Conservation (phyloP, 495 filamentous ascomycete species). For the Hypoxylon subgilvum region DNA sequence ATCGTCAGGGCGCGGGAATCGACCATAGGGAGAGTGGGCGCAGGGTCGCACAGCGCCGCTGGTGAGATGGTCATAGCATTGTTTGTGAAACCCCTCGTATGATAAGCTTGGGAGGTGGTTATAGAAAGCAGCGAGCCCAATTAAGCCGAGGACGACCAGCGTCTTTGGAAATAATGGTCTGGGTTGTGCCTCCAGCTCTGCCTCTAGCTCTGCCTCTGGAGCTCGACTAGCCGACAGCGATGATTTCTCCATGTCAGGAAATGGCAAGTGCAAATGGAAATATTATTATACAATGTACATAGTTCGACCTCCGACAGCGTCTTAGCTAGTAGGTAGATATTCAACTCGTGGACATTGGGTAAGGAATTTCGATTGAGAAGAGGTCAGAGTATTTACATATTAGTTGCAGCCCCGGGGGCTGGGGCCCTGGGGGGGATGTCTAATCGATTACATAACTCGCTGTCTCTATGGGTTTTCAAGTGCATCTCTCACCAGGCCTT, state of each 20-base stretch:
- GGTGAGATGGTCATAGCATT: slow-evolving; percentile 24
- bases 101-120: slow-evolving; percentile 26
- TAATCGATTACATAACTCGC: too few relatives aligned
- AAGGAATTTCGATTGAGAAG: background rate
- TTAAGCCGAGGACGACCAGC: slow-evolving; percentile 12
- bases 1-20: slow-evolving; percentile 47
- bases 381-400: background rate
- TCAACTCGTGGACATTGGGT: too few relatives aligned
- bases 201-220: background rate
- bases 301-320: too few relatives aligned
- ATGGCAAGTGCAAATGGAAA: too few relatives aligned
- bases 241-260: slow-evolving; percentile 21
- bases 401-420: too few relatives aligned
- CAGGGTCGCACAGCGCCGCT: slow-evolving; percentile 2
- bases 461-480: too few relatives aligned
- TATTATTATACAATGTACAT: too few relatives aligned
- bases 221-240: background rate
- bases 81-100: slow-evolving; percentile 27
- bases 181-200: background rate
- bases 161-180: slow-evolving; percentile 12
- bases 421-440: too few relatives aligned
- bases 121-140: slow-evolving; percentile 15
- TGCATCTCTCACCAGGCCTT: too few relatives aligned
- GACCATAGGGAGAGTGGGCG: slow-evolving; percentile 42
- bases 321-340: background rate